These are phyloP conservation scores for Carex kokanica DNA, from an alignment of 176 grass and related monocot genomes.

Conservation along the genomic window DNA sequence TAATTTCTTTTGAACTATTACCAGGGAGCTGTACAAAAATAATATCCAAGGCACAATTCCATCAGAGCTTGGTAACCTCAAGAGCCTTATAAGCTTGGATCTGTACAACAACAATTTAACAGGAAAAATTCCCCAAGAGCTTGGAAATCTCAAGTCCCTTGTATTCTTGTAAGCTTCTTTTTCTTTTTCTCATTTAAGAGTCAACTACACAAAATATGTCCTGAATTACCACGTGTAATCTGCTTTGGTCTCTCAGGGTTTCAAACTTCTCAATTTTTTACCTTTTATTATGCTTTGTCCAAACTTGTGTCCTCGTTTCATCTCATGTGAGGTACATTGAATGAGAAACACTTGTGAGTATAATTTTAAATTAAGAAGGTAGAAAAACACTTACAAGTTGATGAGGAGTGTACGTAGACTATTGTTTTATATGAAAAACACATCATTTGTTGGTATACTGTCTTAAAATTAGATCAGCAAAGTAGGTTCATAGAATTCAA, in stretches of 20 bases:
- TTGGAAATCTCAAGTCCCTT: slow-evolving; percentile 58
- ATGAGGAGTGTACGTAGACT: background rate
- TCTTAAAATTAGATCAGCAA: background rate
- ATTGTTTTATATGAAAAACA: background rate
- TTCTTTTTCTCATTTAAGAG: background rate
- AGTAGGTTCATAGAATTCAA: background rate
- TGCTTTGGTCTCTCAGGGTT: background rate
- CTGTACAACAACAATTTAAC: slow-evolving; percentile 84
- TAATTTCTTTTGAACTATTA: background rate
- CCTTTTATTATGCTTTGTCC: background rate
- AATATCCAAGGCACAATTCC: slow-evolving; percentile 67
- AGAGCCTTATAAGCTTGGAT: slow-evolving; percentile 68
- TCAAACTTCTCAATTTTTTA: background rate
- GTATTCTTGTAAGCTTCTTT: slow-evolving; percentile 58
- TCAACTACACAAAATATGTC: slow-evolving; percentile 9
- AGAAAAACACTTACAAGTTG: background rate
- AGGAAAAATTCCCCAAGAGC: slow-evolving; percentile 49
- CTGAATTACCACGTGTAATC: background rate
- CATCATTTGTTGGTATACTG: background rate
- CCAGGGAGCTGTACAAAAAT: slow-evolving; percentile 83
- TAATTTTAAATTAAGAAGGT: background rate
- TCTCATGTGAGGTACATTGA: background rate
- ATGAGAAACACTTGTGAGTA: background rate
- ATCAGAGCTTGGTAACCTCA: slow-evolving; percentile 54
- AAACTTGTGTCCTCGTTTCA: background rate